phyloP scores from a whole-genome alignment of 23 red algal species.

The Gracilariopsis chorda region DNA sequence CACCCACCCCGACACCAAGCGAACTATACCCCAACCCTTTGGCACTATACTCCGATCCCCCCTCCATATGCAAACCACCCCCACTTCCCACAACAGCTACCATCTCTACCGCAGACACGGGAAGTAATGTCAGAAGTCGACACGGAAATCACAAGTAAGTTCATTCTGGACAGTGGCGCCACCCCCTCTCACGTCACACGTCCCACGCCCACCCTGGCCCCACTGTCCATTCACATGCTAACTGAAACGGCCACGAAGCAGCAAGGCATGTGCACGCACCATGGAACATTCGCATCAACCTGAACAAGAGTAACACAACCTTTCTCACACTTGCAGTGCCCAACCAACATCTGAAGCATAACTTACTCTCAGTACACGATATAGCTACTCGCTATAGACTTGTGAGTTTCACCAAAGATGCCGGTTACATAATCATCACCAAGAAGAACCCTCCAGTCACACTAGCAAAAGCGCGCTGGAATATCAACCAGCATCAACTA shows the following conservation, averaged over 20 bases:
- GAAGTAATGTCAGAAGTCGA: too few relatives aligned
- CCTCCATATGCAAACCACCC: neutral
- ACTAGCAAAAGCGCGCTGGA: neutral
- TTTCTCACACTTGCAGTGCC: neutral
- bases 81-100: neutral
- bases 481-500: neutral
- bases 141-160: too few relatives aligned
- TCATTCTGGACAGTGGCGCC: too few relatives aligned
- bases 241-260: neutral
- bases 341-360: neutral
- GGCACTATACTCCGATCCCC: too few relatives aligned
- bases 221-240: neutral
- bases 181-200: neutral
- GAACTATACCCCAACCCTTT: neutral
- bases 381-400: neutral
- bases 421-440: neutral
- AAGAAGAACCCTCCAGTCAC: neutral
- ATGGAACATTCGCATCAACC: too few relatives aligned
- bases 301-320: too few relatives aligned
- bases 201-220: neutral
- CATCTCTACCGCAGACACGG: too few relatives aligned
- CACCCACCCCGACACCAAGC: neutral
- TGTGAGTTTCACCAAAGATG: neutral
- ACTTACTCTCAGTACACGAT: neutral
- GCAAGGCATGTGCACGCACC: neutral